Base-by-base conservation (phyloP, 805 yeast species). In the Candida verbasci region DNA sequence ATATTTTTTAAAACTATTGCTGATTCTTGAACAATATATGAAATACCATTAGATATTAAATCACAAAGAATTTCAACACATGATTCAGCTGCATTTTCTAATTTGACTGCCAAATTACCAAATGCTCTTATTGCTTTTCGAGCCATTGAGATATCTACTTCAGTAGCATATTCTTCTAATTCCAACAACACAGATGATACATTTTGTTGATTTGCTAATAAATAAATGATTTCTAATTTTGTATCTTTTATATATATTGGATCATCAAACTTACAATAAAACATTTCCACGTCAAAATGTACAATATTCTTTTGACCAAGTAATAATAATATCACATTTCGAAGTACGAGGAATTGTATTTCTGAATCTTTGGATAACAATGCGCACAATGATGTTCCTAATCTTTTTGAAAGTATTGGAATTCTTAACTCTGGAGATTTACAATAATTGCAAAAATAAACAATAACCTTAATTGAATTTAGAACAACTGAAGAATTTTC, bases 241-340 rank as follows among this genome's bases (percentile, higher is more conserved):
- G 96, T 85, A 49, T 87, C 91, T 55, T 88, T 86, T 52, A 91
- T 79, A 55, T 86, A 91, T 16, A 85, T 77, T 1, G 95, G 93
- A 55, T 89, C 96, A 54, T 84, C 82, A 49, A 76, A 85, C 41
- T 78, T 79, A 60, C 93, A 82, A 58, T 86, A 88, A 53, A 89
- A 86, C 61, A 78, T 75, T 36, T 78, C 75, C n/a, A 86, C 86
- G 43, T 85, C 93, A 37, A 84, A 65, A 17, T 67, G 58, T 27
- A 79, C 58, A 38, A 87, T 61, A 16, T 73, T 68, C 9, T 82
- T 79, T 41, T 79, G 74, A 35, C 85, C 78, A 38, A 87, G 66
- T 18, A 89, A 68, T 24, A 89, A 59, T 22, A 88, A 58, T 17
- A 87, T 85, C 32, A 86, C 82, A 53, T 89, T 91, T 52, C 96